phyloP scores from a whole-genome alignment of 1,284 basidiomycete species.

The Ustilago loliicola region DNA sequence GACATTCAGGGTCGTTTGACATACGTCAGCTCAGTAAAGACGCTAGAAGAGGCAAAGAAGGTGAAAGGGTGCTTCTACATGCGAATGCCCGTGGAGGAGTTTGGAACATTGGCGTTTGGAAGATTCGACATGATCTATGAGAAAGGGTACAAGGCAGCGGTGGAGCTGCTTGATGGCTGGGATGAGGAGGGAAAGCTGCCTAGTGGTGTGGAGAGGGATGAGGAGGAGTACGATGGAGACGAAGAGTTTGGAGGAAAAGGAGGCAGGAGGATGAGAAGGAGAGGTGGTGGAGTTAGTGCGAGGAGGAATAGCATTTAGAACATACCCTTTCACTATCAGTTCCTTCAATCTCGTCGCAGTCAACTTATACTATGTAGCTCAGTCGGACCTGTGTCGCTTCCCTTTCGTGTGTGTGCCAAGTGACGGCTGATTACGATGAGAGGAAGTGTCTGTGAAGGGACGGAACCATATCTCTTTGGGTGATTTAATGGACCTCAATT shows the following conservation, averaged over 20 bases:
- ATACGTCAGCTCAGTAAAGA: slow-evolving; percentile 95
- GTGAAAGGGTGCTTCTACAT: slow-evolving; percentile 90
- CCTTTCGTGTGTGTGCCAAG: not conserved
- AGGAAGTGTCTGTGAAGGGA: not conserved
- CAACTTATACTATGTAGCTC: not conserved
- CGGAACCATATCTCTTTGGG: not conserved
- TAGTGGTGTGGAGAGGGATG: slow-evolving; percentile 74
- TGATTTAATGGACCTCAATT: not conserved
- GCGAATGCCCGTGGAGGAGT: slow-evolving; percentile 83
- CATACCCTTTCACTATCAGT: not conserved
- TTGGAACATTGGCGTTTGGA: slow-evolving; percentile 68
- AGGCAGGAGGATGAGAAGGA: slow-evolving; percentile 17
- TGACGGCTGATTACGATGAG: not conserved
- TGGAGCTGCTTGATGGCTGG: slow-evolving; percentile 82
- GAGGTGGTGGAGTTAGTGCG: slow-evolving; percentile 49
- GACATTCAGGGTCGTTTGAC: slow-evolving; percentile 95
- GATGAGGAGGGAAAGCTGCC: slow-evolving; percentile 85
- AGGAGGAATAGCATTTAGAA: slow-evolving; percentile 54
- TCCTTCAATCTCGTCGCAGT: not conserved
- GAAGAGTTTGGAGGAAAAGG: slow-evolving; percentile 14
- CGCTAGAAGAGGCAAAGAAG: slow-evolving; percentile 91
- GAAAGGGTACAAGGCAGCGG: slow-evolving; percentile 83
- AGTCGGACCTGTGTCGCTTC: not conserved
- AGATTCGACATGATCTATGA: slow-evolving; percentile 78
- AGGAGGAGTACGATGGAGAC: slow-evolving; percentile 24